Conservation (phyloP, 2,329 filamentous ascomycete species). For the Aspergillus candidus region DNA sequence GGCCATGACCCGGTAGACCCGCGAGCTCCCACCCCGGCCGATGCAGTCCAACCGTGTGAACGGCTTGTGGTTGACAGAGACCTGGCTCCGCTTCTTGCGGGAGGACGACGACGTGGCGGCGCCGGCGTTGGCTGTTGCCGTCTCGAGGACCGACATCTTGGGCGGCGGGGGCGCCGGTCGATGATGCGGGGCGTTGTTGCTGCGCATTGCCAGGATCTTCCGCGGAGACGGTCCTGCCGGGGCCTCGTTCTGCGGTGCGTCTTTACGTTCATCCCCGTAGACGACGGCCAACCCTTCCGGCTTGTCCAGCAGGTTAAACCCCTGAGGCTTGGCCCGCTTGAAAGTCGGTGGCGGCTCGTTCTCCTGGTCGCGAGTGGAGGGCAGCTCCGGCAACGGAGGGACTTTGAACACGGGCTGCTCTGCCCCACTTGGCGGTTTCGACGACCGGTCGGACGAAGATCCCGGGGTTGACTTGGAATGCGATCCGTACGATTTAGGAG, state of each 20-base stretch:
- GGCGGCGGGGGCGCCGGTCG: conserved; percentile 76
- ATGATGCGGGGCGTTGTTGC: conserved; percentile 66
- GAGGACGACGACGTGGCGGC: conserved; percentile 68
- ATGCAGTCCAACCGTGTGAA: conserved; percentile 88
- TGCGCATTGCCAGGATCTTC: conserved; percentile 48
- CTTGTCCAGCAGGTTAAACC: conserved; percentile 52
- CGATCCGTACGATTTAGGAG: conserved; percentile 31
- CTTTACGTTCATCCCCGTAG: conserved; percentile 41
- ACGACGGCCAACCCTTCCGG: conserved; percentile 50
- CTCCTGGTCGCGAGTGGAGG: conserved; percentile 70
- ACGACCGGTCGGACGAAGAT: conserved; percentile 36
- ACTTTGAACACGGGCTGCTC: conserved; percentile 54
- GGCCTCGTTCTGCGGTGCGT: conserved; percentile 32
- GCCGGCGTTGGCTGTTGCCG: conserved; percentile 76
- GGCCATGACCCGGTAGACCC: conserved; percentile 93
- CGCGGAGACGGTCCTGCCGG: conserved; percentile 42
- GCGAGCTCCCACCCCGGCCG: conserved; percentile 84
- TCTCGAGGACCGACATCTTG: conserved; percentile 94
- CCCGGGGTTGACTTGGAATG: conserved; percentile 37
- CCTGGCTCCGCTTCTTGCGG: conserved; percentile 70
- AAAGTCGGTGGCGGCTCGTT: conserved; percentile 71
- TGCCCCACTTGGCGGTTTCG: conserved; percentile 36
- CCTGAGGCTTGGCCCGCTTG: conserved; percentile 54
- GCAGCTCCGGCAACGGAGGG: conserved; percentile 52
- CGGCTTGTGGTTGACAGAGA: conserved; percentile 83